phyloP scores from a whole-genome alignment of 2,329 filamentous ascomycete genomes.

The Torrubiellomyces zombiae region DNA sequence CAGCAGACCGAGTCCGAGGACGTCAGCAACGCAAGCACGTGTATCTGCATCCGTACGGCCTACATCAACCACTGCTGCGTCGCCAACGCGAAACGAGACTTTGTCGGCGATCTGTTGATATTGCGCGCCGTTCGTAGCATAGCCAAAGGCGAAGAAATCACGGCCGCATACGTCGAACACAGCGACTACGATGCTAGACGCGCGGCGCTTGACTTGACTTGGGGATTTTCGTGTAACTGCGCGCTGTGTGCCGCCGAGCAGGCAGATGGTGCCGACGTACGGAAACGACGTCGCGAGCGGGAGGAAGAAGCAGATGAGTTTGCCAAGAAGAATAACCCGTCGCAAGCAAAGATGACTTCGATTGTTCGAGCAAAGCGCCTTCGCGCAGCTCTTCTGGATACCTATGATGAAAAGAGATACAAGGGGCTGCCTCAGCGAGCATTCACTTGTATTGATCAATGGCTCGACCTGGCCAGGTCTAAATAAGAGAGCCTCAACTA shows the following conservation, averaged over 20 bases:
- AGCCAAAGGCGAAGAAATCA: conserved; percentile 16
- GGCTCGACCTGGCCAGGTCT: conserved; percentile 10
- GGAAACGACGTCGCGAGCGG: conserved; percentile 7
- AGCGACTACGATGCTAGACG: conserved; percentile 10
- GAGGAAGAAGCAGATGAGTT: conserved; percentile 9
- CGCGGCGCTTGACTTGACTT: conserved; percentile 10
- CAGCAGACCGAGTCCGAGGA: conserved; percentile 12
- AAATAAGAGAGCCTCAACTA: too few species aligned
- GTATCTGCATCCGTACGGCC: conserved; percentile 21
- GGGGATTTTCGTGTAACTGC: conserved; percentile 22
- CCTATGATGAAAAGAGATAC: conserved; percentile 12
- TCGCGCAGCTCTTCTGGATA: conserved; percentile 8
- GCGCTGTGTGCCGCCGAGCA: conserved; percentile 16
- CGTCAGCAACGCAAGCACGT: conserved; percentile 15
- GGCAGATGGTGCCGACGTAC: conserved; percentile 5
- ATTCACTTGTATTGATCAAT: conserved; percentile 10
- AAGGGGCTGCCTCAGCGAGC: conserved; percentile 10
- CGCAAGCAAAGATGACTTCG: conserved; percentile 6
- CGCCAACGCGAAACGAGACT: conserved; percentile 17
- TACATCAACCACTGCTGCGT: conserved; percentile 26
- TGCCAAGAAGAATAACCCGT: conserved; percentile 2
- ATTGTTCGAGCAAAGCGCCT: conserved; percentile 11
- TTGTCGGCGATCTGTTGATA: conserved; percentile 22
- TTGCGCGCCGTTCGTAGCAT: conserved; percentile 19
- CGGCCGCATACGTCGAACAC: conserved; percentile 14